Percentiles rank a stretch among this genome's conserved stretches.
Conservation (phyloP, 192 early-diverging fungal genomes). For the Mortierella hygrophila region DNA sequence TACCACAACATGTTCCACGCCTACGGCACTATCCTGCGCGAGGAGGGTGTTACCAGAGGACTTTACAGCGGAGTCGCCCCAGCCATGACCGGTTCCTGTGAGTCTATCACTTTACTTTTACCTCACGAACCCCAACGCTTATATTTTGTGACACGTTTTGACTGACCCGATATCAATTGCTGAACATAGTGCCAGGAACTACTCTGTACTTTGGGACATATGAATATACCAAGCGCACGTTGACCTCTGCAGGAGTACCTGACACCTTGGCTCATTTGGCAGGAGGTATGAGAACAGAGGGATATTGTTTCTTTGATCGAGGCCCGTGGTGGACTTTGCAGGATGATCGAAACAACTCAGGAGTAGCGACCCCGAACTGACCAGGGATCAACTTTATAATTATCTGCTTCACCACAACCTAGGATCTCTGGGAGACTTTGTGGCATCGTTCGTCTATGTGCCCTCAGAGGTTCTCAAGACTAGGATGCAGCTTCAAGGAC, state of each 20-base stretch:
- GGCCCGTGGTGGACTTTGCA: no score
- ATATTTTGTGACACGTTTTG: background rate
- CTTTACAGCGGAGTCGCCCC: conserved; percentile 69
- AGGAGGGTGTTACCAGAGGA: conserved; percentile 66
- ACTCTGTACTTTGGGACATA: conserved; percentile 71
- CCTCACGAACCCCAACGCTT: no score
- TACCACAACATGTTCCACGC: conserved; percentile 71
- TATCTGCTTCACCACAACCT: background rate
- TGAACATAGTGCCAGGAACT: conserved; percentile 63
- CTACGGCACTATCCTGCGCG: conserved; percentile 63
- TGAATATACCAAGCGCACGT: conserved; percentile 67
- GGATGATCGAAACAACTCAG: background rate
- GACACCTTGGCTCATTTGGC: conserved; percentile 67
- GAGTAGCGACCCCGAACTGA: background rate
- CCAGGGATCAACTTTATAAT: background rate
- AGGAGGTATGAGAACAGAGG: conserved; percentile 45
- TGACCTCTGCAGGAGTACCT: conserved; percentile 62
- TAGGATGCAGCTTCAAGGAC: conserved; percentile 83
- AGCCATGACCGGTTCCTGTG: conserved; percentile 66
- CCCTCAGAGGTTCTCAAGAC: conserved; percentile 80
- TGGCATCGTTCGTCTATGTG: conserved; percentile 69
- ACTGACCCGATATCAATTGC: background rate
- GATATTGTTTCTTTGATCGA: background rate
- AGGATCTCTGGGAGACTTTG: conserved; percentile 67
- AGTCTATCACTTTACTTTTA: background rate